A percentile compares a stretch with the other conserved stretches of the same genome.
phyloP scores from a whole-genome alignment of 129 eudicot genomes.

The Chrysanthemum lavandulifolium region DNA sequence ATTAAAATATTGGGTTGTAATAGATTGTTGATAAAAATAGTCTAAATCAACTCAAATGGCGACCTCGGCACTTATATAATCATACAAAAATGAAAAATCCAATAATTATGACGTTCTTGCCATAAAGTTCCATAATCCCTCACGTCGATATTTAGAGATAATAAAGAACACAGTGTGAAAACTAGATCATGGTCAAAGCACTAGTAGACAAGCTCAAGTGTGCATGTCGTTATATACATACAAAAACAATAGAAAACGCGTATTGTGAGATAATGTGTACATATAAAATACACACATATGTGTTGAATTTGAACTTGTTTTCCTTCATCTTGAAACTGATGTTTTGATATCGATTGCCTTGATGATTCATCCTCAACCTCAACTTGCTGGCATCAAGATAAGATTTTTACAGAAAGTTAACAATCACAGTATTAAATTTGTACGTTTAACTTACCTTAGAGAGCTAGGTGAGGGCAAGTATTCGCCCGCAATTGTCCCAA shows the following conservation, averaged over 20 bases:
- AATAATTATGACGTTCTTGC: not conserved
- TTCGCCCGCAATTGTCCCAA: no score
- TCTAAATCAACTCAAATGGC: no score
- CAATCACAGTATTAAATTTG: no score
- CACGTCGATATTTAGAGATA: not conserved
- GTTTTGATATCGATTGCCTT: slow-evolving; percentile 1
- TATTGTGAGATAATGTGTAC: not conserved
- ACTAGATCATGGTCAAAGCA: not conserved
- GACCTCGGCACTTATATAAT: no score
- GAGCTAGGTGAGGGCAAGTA: no score
- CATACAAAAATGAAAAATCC: no score
- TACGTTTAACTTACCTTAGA: no score
- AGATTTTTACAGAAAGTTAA: not conserved
- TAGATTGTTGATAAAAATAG: no score
- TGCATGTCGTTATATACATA: slow-evolving; percentile 25
- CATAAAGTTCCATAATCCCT: not conserved
- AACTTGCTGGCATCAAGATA: slow-evolving; percentile 18
- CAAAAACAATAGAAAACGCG: slow-evolving; percentile 25
- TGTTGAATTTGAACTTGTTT: slow-evolving; percentile 29
- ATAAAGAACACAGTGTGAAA: not conserved
- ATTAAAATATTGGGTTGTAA: no score
- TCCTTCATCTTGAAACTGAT: slow-evolving; percentile 13
- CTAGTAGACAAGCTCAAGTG: slow-evolving; percentile 20
- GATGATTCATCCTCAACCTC: slow-evolving; percentile 12
- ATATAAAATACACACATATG: not conserved